Base-by-base conservation (phyloP, 768 basidiomycete genomes). In the Termitomyces sp. region DNA sequence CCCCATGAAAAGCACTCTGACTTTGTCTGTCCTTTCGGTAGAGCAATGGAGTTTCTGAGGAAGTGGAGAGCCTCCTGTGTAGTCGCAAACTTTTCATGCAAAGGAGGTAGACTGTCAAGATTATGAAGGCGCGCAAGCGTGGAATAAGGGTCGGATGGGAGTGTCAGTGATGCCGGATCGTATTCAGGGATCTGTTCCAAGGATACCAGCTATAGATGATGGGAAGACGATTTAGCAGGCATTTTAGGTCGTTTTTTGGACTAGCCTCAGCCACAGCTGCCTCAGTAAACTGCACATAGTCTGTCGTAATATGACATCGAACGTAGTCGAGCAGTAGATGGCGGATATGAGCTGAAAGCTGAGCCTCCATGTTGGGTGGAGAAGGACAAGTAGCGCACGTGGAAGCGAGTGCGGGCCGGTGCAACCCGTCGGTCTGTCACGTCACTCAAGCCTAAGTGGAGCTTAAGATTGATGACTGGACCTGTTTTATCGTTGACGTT, bases 61-160 rank as follows among this genome's bases (percentile, higher is more conserved):
- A 72, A 71, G 43, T 63, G 52, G 10, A 70, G 59, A n/a, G 71
- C 71, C 41, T 73, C 71, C 11, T 68, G 63, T 1, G 68, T 73
- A 1, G 75, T 72, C 26, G 68, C 65, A 64, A 79, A 74, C 55
- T 63, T 72, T 65, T 87, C 83, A 26, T 83, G 77, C 56, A 77
- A 79, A 13, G 72, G 65, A 13, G 68, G 55, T 20, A 78, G 60
- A 9, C 70, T 60, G 51, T 68, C 48, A 18, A 79, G 56, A 50
- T 64, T 64, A 68, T 75, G 66, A 20, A 72, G 57, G 20, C 66
- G 64, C 32, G 67, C 67, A 18, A 87, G 72, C 13, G 65, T 65
- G 1, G 80, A 76, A 53, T 83, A 79, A 14, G 86, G 84, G 43
- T 87, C 85, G 18, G 71, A 66, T n/a, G 81, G 80, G 14, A 85